Base-by-base conservation (phyloP, 202 grass and related monocot species). In the Dendrocalamus latiflorus region DNA sequence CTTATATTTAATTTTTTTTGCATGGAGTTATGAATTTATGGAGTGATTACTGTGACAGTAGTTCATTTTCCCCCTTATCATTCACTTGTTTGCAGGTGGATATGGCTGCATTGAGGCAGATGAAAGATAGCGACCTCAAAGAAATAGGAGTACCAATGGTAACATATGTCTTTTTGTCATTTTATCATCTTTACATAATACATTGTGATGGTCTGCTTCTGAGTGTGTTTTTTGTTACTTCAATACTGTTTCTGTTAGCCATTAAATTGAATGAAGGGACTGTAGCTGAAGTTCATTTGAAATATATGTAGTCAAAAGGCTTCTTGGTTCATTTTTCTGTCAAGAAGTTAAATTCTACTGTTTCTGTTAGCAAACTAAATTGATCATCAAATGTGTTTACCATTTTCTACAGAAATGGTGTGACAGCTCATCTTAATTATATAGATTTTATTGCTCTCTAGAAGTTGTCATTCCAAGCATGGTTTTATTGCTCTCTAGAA, bases 131-230 rank as follows among this genome's bases (percentile, higher is more conserved):
- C 1, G 96, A 98, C 55, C 96, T 98, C n/a, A 98, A 98, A 84
- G 96, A 98, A 78, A 82, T 98, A 86, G 96, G 96, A 74, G 89
- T 98, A 65, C 96, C 96, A 34, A 95, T 99, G 93, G 96, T 99
- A 95, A 80, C 22, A 47, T 74, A 39, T 81, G 3, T 76, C 18
- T 70, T 68, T 74, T 58, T 20, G 33, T 54, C 15, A 44, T 74
- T 18, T 28, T 60, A 72, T 1, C 49, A 16, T 82, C 42, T 65
- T 78, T 68, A 75, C 73, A 66, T 82, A 16, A 24, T 63, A 18
- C 39, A 24, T 71, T 25, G 50, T 56, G 48, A 76, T 67, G 15
- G 72, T 73, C 61, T 85, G 66, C 17, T 41, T 67, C 54, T 48
- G 39, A 83, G 13, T 63, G 45, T 33, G 54, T 42, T 67, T 42